Conservation (phyloP, 805 yeast genomes). For the Maudiozyma serrabonitensis region DNA sequence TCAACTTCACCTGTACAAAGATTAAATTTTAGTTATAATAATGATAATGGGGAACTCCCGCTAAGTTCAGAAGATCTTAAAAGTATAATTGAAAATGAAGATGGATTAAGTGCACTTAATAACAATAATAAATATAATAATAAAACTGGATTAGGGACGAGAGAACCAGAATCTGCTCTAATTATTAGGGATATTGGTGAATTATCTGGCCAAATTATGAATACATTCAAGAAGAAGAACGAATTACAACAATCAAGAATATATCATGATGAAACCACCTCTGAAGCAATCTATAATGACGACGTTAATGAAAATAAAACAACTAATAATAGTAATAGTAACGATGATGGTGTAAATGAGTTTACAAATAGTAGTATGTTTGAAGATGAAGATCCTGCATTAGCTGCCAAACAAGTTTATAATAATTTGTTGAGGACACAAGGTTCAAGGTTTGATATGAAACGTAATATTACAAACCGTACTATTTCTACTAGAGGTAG, state of each 20-base stretch:
- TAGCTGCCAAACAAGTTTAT: conserved; percentile 23
- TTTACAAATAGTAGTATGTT: not conserved
- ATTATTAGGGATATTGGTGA: conserved; percentile 6
- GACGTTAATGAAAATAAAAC: not conserved
- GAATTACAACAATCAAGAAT: not conserved
- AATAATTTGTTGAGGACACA: conserved; percentile 20
- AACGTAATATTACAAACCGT: not conserved
- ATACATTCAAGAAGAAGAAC: conserved; percentile 8
- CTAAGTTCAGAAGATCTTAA: not conserved
- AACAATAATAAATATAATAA: not conserved
- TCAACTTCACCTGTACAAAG: not conserved
- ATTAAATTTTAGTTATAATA: not conserved
- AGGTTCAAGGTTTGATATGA: not conserved
- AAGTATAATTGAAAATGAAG: not conserved
- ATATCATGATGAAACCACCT: not conserved
- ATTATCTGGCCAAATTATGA: conserved; percentile 8
- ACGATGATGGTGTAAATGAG: not conserved
- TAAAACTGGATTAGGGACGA: not conserved
- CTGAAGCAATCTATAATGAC: not conserved
- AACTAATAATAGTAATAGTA: not conserved
- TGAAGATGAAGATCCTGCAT: conserved; percentile 22
- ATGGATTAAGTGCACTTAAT: too few species aligned
- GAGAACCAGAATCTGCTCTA: conserved; percentile 6
- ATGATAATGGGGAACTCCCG: not conserved
- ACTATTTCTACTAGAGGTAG: not conserved